phyloP scores from a whole-genome alignment of 208 protist genomes.

The Crithidia fasciculata region DNA sequence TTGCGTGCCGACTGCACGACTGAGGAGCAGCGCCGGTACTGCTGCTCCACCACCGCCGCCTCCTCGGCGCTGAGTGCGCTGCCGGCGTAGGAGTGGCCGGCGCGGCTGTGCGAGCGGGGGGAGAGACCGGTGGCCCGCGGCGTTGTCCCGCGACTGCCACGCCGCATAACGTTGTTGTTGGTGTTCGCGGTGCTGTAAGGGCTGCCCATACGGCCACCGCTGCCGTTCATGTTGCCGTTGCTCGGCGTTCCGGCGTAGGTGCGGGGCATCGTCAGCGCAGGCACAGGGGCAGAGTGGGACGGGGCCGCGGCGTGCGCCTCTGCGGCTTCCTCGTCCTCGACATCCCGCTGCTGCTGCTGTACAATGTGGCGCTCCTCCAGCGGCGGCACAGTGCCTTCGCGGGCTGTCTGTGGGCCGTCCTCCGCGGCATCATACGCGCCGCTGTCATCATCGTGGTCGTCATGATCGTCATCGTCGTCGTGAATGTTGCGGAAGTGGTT shows the following conservation, averaged over 20 bases:
- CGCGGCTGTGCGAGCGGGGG: conserved; percentile 27
- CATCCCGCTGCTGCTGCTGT: conserved; percentile 1
- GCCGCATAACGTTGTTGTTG: background rate
- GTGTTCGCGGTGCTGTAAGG: background rate
- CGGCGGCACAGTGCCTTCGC: conserved; percentile 24
- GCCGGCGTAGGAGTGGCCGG: conserved; percentile 9
- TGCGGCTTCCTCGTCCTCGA: conserved; percentile 11
- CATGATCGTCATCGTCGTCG: background rate
- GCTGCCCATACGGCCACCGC: background rate
- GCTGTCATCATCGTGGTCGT: background rate
- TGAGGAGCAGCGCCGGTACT: conserved; percentile 41
- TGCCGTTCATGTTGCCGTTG: background rate
- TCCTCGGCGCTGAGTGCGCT: conserved; percentile 17
- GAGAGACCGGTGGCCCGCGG: conserved; percentile 15
- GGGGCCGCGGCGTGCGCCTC: conserved; percentile 6
- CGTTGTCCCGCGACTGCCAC: conserved; percentile 10
- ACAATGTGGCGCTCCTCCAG: conserved; percentile 6
- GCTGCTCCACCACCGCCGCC: conserved; percentile 15
- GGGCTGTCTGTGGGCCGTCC: background rate
- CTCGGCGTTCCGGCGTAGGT: background rate
- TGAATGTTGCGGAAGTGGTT: too few species aligned
- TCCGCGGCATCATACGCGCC: background rate
- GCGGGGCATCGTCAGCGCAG: conserved; percentile 14
- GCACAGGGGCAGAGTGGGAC: conserved; percentile 1
- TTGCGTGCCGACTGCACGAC: conserved; percentile 47